Evolutionary conservation across 805 yeast genomes (phyloP).

Genomic region (Candida yuanshanica): DNA sequence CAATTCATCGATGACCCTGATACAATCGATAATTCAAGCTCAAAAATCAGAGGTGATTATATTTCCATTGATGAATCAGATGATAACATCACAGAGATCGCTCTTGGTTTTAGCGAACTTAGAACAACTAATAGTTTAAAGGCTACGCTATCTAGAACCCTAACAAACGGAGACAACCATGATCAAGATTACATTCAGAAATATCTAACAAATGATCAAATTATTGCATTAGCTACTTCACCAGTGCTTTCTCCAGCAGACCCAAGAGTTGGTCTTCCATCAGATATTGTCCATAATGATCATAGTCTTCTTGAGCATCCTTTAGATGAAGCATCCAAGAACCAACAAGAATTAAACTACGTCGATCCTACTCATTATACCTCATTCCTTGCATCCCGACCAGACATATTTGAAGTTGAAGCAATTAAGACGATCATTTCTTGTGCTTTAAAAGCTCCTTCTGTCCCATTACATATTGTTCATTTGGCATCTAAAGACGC

Average conservation of each 20-base stretch:
- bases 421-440: conserved; percentile 72
- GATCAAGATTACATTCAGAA: conserved; percentile 4
- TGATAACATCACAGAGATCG: conserved; percentile 22
- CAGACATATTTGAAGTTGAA: conserved; percentile 80
- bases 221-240: conserved; percentile 47
- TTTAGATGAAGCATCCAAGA: conserved; percentile 36
- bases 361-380: conserved; percentile 24
- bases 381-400: conserved; percentile 57
- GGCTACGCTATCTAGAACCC: conserved; percentile 3
- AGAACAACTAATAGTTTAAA: conserved; percentile 4
- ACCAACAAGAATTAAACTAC: conserved; percentile 32
- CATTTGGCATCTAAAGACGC: conserved; percentile 87
- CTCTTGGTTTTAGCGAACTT: conserved; percentile 12
- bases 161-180: conserved; percentile 3
- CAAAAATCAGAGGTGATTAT: conserved; percentile 2
- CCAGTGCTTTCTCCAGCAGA: conserved; percentile 54
- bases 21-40: background rate
- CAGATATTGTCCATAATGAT: conserved; percentile 26
- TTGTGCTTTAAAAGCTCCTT: conserved; percentile 52
- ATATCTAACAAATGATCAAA: conserved; percentile 46
- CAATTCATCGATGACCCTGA: conserved; percentile 6
- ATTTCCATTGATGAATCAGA: conserved; percentile 3
- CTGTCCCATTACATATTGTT: conserved; percentile 76
- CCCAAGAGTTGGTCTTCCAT: conserved; percentile 45
- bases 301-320: conserved; percentile 26